Base-by-base conservation (phyloP, 2,329 filamentous ascomycete species). In the Leptographium wingfieldii region DNA sequence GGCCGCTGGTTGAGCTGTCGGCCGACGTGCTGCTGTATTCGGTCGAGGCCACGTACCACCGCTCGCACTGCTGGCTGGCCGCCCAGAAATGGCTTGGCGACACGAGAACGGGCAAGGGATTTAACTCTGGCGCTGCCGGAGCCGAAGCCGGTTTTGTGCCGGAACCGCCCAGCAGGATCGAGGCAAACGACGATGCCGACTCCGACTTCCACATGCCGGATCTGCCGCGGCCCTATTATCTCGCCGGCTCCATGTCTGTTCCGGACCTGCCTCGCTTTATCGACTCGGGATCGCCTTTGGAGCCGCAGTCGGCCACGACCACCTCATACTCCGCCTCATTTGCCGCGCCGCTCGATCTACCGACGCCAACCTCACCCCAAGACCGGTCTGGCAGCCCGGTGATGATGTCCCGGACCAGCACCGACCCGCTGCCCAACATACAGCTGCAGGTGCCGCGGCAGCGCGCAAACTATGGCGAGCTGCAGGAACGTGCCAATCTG, bases 21-120 rank as follows among this genome's bases (percentile, higher is more conserved):
- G 74, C 80, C 59, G 81, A 84, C 66, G 78, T 81, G 6, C 78
- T 84, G 63, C 76, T 83, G 68, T 83, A 82, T 68, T 83, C 80
- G 62, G 79, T 82, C 57, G 81, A 84, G 67, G 81, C 80, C 16
- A 82, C 79, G 22, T 83, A 83, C 66, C 78, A 80, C 64, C 78
- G 81, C 57, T 80, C 77, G 58, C 78, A 81, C 71, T 81, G 79
- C 68, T 81, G 79, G 79, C 69, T 78, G 38, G 77, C 76, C 2
- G 79, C 78, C 27, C 77, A 79, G 64, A 69, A 72, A 52, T 81
- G 79, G 79, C 64, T 65, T 19, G 60, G 60, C 6, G 59, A 59
- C 38, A 27, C 49, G 27, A 33, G 58, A 27, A 63, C 60, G 10
- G 59, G 60, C 38, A 58, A 35, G 14, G 62, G 60, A 19, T 70